Evolutionary conservation across 2,329 filamentous ascomycete species (phyloP).

Genomic region (Shiraia bambusicola): DNA sequence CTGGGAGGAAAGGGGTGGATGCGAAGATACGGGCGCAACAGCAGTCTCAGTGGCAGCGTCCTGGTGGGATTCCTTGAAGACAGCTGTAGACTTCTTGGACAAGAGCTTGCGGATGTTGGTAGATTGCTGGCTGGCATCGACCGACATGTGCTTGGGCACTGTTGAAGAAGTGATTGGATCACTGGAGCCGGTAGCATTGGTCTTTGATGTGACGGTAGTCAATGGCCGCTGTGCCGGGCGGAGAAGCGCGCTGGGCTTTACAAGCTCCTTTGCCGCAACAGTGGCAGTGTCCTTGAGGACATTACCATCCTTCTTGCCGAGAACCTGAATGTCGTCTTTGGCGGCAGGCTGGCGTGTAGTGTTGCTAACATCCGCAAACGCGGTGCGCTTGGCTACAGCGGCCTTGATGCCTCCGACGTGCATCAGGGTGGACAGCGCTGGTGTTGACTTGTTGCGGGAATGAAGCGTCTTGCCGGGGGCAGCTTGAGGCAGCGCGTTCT

Average conservation of each 20-base stretch:
- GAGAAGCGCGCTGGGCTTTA: slow-evolving; percentile 50
- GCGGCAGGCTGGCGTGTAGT: slow-evolving; percentile 47
- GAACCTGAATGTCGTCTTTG: slow-evolving; percentile 60
- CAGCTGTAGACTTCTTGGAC: slow-evolving; percentile 55
- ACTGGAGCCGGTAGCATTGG: slow-evolving; percentile 16
- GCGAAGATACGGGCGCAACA: slow-evolving; percentile 22
- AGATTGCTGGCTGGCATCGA: slow-evolving; percentile 33
- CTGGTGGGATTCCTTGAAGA: slow-evolving; percentile 54
- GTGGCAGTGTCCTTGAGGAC: slow-evolving; percentile 36
- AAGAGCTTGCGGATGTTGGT: slow-evolving; percentile 50
- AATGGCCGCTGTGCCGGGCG: slow-evolving; percentile 65
- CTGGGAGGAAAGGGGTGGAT: slow-evolving; percentile 22
- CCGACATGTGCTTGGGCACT: slow-evolving; percentile 23
- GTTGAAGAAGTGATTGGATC: slow-evolving; percentile 21
- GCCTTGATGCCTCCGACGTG: slow-evolving; percentile 61
- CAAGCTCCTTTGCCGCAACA: slow-evolving; percentile 39
- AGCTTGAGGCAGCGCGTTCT: slow-evolving; percentile 59
- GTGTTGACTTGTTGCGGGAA: slow-evolving; percentile 78
- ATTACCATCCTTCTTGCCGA: slow-evolving; percentile 43
- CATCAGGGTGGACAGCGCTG: slow-evolving; percentile 59
- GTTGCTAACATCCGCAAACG: slow-evolving; percentile 82
- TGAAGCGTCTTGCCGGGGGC: slow-evolving; percentile 60
- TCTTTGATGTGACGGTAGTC: slow-evolving; percentile 25
- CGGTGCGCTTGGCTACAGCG: slow-evolving; percentile 70
- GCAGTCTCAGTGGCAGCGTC: slow-evolving; percentile 20